Evolutionary conservation across 768 basidiomycete species (phyloP).

Genomic region (Rhodocollybia butyracea): DNA sequence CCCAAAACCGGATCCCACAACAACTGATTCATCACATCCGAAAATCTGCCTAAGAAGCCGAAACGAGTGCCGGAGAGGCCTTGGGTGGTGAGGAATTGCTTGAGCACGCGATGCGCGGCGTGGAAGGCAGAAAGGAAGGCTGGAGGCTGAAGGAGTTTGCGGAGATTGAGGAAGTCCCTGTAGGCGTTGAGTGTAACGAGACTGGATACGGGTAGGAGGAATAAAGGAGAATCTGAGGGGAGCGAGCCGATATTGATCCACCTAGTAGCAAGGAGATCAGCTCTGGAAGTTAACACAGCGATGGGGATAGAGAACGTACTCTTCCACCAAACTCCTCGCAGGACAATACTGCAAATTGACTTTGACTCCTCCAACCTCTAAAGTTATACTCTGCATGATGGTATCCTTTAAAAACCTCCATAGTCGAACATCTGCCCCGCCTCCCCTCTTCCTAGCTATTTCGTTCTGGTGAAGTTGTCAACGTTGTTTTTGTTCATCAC

Average conservation of each 20-base stretch:
- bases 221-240: constrained; percentile 11
- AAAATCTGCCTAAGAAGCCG: constrained; percentile 20
- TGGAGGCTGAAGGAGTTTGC: constrained; percentile 1
- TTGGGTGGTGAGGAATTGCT: constrained; percentile 9
- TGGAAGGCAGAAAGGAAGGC: constrained; percentile 10
- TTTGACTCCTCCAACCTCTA: constrained; percentile 14
- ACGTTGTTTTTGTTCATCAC: no score
- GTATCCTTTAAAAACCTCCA: constrained; percentile 19
- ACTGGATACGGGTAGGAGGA: constrained; percentile 13
- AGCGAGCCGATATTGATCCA: constrained; percentile 11
- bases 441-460: not conserved
- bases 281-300: no score
- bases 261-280: no score
- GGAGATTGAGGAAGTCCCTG: constrained; percentile 13
- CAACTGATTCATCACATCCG: constrained; percentile 19
- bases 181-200: constrained; percentile 18
- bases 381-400: constrained; percentile 19
- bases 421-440: constrained; percentile 4
- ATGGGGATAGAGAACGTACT: constrained; percentile 8
- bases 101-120: constrained; percentile 16
- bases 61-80: constrained; percentile 15
- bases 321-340: constrained; percentile 11
- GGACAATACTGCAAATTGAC: constrained; percentile 22
- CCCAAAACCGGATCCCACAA: constrained; percentile 18
- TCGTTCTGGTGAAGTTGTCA: not conserved